A percentile compares a stretch with the other conserved stretches of the same genome.
Evolutionary conservation across 2,329 filamentous ascomycete species (phyloP).

Genomic region (Venturia asperata): DNA sequence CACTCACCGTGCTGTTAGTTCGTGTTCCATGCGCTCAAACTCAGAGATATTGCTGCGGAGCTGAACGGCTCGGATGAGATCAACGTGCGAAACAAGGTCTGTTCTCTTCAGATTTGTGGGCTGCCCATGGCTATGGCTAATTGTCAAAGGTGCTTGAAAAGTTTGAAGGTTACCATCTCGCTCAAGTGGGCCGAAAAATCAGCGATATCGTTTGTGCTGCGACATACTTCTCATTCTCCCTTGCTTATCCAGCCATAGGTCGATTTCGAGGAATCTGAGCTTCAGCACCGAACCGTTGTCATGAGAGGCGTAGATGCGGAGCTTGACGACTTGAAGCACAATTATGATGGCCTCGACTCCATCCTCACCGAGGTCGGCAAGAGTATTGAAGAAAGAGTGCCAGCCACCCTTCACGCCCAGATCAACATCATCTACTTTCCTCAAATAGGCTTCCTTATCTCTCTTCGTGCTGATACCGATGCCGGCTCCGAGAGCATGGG

Average conservation of each 20-base stretch:
- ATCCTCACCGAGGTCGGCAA: conserved; percentile 59
- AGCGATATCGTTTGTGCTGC: conserved; percentile 48
- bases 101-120: neutral
- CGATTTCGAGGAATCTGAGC: conserved; percentile 70
- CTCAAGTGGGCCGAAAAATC: conserved; percentile 63
- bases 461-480: conserved; percentile 55
- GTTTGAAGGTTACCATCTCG: conserved; percentile 53
- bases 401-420: conserved; percentile 47
- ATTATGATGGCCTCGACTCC: conserved; percentile 68
- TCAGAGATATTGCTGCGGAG: conserved; percentile 57
- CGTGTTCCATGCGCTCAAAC: conserved; percentile 60
- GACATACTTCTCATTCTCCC: neutral
- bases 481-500: conserved; percentile 56
- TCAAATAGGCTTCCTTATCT: conserved; percentile 82
- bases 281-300: conserved; percentile 66
- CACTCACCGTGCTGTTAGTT: conserved; percentile 45
- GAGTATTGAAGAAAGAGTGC: conserved; percentile 58
- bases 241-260: conserved; percentile 39
- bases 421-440: conserved; percentile 84
- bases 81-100: conserved; percentile 48
- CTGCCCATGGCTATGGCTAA: conserved; percentile 13
- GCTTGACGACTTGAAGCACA: conserved; percentile 70
- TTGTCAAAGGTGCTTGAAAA: conserved; percentile 47
- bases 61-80: conserved; percentile 49
- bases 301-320: conserved; percentile 58